Evolutionary conservation across 305 asterid species (phyloP).

Genomic region (Fraxinus floribunda): DNA sequence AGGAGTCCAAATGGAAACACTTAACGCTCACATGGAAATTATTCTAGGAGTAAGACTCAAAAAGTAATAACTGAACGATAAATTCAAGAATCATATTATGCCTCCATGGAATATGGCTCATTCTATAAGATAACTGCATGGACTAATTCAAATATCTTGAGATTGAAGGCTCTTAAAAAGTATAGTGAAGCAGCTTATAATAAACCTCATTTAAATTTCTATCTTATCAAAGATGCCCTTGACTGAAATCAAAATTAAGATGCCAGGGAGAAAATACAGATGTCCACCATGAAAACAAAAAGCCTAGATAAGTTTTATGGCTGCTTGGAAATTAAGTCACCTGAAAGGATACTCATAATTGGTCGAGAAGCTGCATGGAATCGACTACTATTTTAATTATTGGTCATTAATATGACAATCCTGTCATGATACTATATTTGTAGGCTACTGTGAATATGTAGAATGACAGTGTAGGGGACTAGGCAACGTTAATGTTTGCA

Average conservation of each 20-base stretch:
- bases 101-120: neutral
- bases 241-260: neutral
- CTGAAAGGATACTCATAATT: neutral
- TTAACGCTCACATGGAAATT: neutral
- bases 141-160: neutral
- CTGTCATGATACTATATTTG: neutral
- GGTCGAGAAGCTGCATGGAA: neutral
- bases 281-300: neutral
- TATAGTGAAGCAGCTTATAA: neutral
- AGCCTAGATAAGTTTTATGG: neutral
- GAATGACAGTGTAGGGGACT: neutral
- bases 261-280: neutral
- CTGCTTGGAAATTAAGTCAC: neutral
- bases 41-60: neutral
- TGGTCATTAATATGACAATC: neutral
- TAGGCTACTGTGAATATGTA: neutral
- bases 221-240: neutral
- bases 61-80: neutral
- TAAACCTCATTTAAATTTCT: neutral
- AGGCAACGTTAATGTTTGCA: neutral
- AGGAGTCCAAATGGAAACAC: neutral
- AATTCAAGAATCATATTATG: neutral
- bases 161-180: neutral
- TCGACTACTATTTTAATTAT: neutral
- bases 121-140: neutral